Evolutionary conservation across 1,284 basidiomycete genomes (phyloP).

Genomic region (Ceratorhiza oryzae-sativae): DNA sequence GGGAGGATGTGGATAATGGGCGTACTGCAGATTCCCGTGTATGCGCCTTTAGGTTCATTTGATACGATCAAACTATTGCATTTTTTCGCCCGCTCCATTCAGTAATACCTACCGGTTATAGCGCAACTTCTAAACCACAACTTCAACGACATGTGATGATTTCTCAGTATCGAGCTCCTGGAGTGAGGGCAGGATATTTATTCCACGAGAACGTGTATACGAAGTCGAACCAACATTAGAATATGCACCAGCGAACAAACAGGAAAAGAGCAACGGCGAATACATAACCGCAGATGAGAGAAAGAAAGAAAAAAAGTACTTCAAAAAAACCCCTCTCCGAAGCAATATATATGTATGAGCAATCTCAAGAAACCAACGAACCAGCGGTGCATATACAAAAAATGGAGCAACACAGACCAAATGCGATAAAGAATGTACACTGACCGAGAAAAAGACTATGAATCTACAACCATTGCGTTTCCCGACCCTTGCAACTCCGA

Average conservation of each 20-base stretch:
- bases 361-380: background rate
- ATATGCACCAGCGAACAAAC: background rate
- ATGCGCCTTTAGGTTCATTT: too few relatives aligned
- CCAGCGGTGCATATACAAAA: background rate
- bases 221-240: background rate
- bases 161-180: background rate
- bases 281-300: background rate
- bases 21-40: too few relatives aligned
- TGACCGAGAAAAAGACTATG: background rate
- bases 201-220: background rate
- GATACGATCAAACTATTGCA: too few relatives aligned
- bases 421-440: background rate
- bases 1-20: too few relatives aligned
- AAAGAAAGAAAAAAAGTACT: background rate
- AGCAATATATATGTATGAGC: conserved; percentile 9
- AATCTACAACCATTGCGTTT: conserved; percentile 7
- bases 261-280: background rate
- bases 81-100: too few relatives aligned
- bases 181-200: background rate
- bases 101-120: too few relatives aligned
- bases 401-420: background rate
- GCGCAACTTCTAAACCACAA: too few relatives aligned
- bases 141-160: too few relatives aligned
- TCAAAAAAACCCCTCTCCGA: background rate
- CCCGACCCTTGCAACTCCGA: background rate